These are phyloP conservation scores for Pseudonitzschia delicatissima DNA, from an alignment of 108 stramenopile species.

Conservation along the genomic window DNA sequence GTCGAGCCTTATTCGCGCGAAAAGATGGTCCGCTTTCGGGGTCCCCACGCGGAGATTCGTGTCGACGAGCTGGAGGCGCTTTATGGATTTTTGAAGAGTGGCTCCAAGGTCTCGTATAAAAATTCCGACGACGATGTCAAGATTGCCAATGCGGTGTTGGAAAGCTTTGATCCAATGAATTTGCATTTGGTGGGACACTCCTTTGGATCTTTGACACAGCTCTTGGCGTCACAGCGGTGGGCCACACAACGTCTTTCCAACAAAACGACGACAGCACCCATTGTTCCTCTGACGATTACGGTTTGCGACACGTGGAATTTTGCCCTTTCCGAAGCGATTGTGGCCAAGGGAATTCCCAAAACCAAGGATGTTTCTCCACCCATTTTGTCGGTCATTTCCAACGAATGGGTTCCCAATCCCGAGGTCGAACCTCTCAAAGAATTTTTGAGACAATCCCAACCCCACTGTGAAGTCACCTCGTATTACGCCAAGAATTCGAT, in stretches of 20 bases:
- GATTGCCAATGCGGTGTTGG: conserved; percentile 6
- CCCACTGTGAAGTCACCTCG: background rate
- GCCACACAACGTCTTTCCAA: background rate
- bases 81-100: conserved; percentile 5
- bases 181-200: conserved; percentile 48
- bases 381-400: conserved; percentile 24
- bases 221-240: conserved; percentile 1
- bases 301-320: conserved; percentile 33
- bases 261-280: background rate
- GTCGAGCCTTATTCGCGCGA: conserved; percentile 31
- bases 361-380: background rate
- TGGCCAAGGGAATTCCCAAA: conserved; percentile 7
- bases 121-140: background rate
- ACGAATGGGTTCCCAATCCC: conserved; percentile 23
- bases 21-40: conserved; percentile 32
- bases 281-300: conserved; percentile 11
- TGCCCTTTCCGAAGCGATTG: conserved; percentile 13
- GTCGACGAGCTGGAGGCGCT: conserved; percentile 14
- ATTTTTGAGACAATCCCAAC: conserved; percentile 1
- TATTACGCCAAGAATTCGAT: conserved; percentile 16
- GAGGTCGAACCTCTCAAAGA: background rate
- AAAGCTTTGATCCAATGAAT: conserved; percentile 8
- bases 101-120: background rate
- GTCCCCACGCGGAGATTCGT: conserved; percentile 20
- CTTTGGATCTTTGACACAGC: conserved; percentile 47